Base-by-base conservation (phyloP, 2,329 filamentous ascomycete genomes). In the Xylaria sp. region DNA sequence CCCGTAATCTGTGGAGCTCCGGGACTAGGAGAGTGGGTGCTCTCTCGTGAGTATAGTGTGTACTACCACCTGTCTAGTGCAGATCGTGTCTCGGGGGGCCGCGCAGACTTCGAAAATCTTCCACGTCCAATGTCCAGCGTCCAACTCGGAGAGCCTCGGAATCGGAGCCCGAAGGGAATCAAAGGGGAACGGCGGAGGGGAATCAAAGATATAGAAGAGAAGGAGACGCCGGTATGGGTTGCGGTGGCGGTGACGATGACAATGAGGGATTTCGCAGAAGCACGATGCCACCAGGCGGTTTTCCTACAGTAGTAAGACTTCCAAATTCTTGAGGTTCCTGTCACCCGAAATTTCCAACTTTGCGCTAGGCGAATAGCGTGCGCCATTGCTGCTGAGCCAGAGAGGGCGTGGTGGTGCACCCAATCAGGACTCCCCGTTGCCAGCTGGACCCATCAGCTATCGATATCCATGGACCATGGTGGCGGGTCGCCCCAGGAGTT, bases 11-110 rank as follows among this genome's bases (percentile, higher is more conserved):
- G 71, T 76, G 73, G 73, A 74, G 60, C 72, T 73, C 74, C 74
- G 72, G 73, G 70, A 41, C 61, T 68, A 74, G 70, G 72, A 76
- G 74, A 76, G 74, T 68, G 70, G 63, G 66, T 57, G 69, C 54
- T 69, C 37, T 51, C 34, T 59, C 41, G 41, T 46, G 41, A 18
- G 15, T 55, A 57, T 57, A 37, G 41, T 46, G 15, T 55, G 57
- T 57, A 37, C 61, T 23, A 28, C 48, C 39, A 28, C 48, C 48
- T 20, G 52, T 55, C 52, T 69, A 63, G 58, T 65, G 46, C 25
- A n/a, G 61, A 63, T 46, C 6, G 64, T 55, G 34, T 46, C 37
- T 54, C n/a, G 50, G 13, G 28, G 28, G 57, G 28, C 28, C 63
- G 63, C 65, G 34, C 28, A 56, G 10, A 4, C 48, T 62, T 52